A percentile compares a stretch with the other conserved stretches of the same genome.
These are phyloP conservation scores for Fraxinus velutina DNA, from an alignment of 305 asterid genomes.

Conservation along the genomic window DNA sequence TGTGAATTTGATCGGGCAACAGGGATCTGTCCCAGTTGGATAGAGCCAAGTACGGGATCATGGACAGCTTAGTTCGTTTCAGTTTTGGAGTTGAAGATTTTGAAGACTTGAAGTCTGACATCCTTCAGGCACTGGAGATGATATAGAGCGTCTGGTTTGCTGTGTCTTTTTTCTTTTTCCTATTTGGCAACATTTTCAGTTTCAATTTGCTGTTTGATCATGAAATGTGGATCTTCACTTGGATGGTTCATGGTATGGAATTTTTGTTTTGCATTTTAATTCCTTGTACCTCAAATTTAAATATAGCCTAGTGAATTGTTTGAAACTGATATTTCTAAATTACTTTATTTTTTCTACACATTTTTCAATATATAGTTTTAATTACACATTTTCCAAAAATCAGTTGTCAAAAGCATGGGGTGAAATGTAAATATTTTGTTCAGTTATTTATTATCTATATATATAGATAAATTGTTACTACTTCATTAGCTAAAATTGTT, in stretches of 20 bases:
- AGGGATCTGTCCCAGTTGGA: slow-evolving; percentile 67
- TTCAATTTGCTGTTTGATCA: not conserved
- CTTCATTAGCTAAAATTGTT: not conserved
- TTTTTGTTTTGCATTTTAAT: not conserved
- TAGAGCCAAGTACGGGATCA: slow-evolving; percentile 67
- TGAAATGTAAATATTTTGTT: not conserved
- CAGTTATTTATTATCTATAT: not conserved
- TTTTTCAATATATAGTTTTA: too few relatives aligned
- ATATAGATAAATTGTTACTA: not conserved
- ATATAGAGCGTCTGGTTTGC: not conserved
- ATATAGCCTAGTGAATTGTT: not conserved
- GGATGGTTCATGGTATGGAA: not conserved
- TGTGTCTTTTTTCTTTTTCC: not conserved
- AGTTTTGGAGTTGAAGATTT: slow-evolving; percentile 91
- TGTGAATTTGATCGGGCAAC: slow-evolving; percentile 22
- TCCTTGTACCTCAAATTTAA: not conserved
- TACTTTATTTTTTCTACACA: too few relatives aligned
- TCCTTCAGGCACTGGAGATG: slow-evolving; percentile 4
- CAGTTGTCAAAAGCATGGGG: not conserved
- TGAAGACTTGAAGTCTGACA: slow-evolving; percentile 61
- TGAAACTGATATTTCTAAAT: too few relatives aligned
- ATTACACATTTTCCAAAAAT: not conserved
- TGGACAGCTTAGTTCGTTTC: slow-evolving; percentile 93
- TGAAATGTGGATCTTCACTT: not conserved
- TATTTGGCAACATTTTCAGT: not conserved